Percentiles rank a stretch among this genome's conserved stretches.
These are phyloP conservation scores for Eucalyptus regnans DNA, from an alignment of 345 rosid species.

Conservation along the genomic window DNA sequence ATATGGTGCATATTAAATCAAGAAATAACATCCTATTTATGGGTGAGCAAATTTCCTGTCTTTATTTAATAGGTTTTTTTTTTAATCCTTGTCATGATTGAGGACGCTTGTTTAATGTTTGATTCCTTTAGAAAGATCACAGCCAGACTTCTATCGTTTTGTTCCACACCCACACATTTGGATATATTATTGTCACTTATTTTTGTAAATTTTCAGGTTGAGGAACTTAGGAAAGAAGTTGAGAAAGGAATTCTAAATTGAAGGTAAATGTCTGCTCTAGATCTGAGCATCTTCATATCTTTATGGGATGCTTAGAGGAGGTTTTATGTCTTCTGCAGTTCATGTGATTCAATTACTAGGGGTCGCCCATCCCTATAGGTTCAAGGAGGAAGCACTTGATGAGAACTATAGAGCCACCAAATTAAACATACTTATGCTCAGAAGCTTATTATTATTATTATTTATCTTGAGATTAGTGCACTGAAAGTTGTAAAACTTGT, in stretches of 20 bases:
- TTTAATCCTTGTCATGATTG: neutral
- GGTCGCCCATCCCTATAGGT: neutral
- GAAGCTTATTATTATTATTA: neutral
- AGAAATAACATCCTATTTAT: neutral
- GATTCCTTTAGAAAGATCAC: neutral
- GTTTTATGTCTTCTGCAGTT: neutral
- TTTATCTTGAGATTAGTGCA: neutral
- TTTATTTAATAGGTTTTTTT: neutral
- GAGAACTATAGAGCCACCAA: neutral
- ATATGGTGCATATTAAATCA: neutral
- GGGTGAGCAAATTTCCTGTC: neutral
- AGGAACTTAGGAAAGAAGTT: constrained; percentile 55
- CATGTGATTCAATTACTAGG: neutral
- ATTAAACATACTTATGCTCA: neutral
- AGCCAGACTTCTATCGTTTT: neutral
- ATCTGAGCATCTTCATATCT: neutral
- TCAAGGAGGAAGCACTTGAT: neutral
- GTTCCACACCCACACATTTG: neutral
- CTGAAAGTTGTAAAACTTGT: no score
- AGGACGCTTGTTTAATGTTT: neutral
- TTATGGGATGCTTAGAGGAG: neutral
- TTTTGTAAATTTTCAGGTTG: constrained; percentile 36
- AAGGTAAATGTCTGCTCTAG: constrained; percentile 34
- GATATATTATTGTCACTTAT: neutral
- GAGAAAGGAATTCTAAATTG: constrained; percentile 55